These are phyloP conservation scores for Gonapodya sp. DNA, from an alignment of 192 early-diverging fungal genomes.

Conservation along the genomic window DNA sequence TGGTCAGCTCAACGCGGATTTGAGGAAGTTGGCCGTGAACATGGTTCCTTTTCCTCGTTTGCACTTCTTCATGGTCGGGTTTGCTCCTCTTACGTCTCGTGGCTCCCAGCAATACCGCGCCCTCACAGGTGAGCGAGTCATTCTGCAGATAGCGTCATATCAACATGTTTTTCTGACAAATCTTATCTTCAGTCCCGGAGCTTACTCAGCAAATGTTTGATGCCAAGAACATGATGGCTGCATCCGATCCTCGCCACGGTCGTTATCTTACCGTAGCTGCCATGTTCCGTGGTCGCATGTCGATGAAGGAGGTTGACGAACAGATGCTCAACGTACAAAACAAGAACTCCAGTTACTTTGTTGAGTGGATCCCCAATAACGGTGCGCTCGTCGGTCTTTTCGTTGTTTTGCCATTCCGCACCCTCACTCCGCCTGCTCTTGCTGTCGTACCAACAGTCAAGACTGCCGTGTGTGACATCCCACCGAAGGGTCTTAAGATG, in stretches of 20 bases:
- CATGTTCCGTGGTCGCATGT: slow-evolving; percentile 82
- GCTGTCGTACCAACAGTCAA: background rate
- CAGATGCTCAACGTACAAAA: slow-evolving; percentile 57
- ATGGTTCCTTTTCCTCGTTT: slow-evolving; percentile 97
- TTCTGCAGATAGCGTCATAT: too few species aligned
- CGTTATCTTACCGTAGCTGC: too few species aligned
- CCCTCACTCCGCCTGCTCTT: background rate
- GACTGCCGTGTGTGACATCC: slow-evolving; percentile 63
- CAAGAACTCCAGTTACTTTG: slow-evolving; percentile 50
- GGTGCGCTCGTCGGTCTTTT: background rate
- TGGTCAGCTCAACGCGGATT: slow-evolving; percentile 89
- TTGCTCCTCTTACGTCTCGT: slow-evolving; percentile 73
- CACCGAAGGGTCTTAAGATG: slow-evolving; percentile 59
- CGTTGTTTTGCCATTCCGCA: background rate
- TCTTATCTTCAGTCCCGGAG: too few species aligned
- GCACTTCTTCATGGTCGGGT: slow-evolving; percentile 98
- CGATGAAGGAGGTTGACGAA: slow-evolving; percentile 69
- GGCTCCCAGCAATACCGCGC: slow-evolving; percentile 81
- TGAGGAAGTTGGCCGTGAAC: slow-evolving; percentile 93
- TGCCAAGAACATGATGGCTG: slow-evolving; percentile 95
- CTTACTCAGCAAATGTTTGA: slow-evolving; percentile 78
- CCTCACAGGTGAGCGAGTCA: slow-evolving; percentile 47
- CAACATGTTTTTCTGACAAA: too few species aligned
- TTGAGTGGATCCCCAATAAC: slow-evolving; percentile 7
- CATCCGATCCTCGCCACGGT: slow-evolving; percentile 80